Evolutionary conservation across 2,329 filamentous ascomycete genomes (phyloP), one percentile per base, ranked within the genome.

Genomic region (Fusarium goolgardi): DNA sequence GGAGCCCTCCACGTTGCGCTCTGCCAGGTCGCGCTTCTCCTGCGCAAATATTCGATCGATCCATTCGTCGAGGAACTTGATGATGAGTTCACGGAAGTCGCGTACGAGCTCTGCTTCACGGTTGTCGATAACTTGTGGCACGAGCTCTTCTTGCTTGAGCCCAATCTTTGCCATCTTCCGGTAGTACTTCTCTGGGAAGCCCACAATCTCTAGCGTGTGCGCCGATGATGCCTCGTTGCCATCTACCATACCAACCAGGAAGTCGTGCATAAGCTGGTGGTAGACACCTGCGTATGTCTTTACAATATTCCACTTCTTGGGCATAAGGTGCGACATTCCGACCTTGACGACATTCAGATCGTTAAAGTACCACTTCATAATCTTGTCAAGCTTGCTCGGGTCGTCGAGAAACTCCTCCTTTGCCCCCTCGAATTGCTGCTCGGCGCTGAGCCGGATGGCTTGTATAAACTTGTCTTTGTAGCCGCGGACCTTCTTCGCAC

Each of bases 121-220:
- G 75, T 94, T 92, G 80, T 98, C 96, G 63, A 99, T 89, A 59
- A 98, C 87, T 73, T 97, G 94, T 1, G 94, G 94, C 51, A 85
- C 82, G 31, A 99, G 84, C n/a, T 95, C 89, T 53, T 91, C 86
- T 75, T 90, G 86, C 31, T 86, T 82, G 80, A 95, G 91, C 27
- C 94, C 94, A 20, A 99, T 86, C 79, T 96, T 96, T 74, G 85
- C 85, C 94, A 99, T 97, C 81, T 97, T 97, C 74, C 90, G 88
- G 80, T 98, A 97, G 82, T 99, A 99, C 76, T 95, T 96, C 67
- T 96, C 93, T 7, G 92, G 93, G 91, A 95, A 99, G 75, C 96
- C 91, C 74, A 98, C 91, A 70, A 99, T 96, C 67, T 93, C 91
- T 21, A 99, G 87, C 72, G 96, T 91, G 76, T 97, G 93, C 23